Conservation (phyloP, 108 stramenopile genomes). For the Conticribra guillardii region DNA sequence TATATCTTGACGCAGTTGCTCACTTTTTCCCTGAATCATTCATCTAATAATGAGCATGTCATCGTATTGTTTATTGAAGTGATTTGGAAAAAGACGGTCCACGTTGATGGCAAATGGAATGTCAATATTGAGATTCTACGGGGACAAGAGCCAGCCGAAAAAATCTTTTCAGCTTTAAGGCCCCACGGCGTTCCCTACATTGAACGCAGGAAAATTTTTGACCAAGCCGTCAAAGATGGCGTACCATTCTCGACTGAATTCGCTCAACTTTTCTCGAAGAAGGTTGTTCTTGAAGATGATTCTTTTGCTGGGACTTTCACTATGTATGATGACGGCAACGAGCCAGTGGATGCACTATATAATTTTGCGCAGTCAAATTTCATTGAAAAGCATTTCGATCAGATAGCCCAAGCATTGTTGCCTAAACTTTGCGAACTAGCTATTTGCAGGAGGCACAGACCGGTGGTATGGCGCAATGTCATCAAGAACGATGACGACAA, state of each 20-base stretch:
- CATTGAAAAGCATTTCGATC: slow-evolving; percentile 23
- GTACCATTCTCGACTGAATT: slow-evolving; percentile 29
- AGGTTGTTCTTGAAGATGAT: slow-evolving; percentile 27
- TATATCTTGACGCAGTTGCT: no score
- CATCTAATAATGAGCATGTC: neutral
- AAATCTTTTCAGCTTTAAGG: slow-evolving; percentile 33
- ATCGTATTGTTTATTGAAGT: slow-evolving; percentile 4
- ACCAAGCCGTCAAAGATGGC: slow-evolving; percentile 20
- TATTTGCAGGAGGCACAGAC: slow-evolving; percentile 30
- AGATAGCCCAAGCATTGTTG: slow-evolving; percentile 19
- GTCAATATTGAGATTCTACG: slow-evolving; percentile 32
- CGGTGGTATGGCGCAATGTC: slow-evolving; percentile 31
- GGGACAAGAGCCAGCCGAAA: slow-evolving; percentile 39
- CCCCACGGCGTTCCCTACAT: slow-evolving; percentile 28
- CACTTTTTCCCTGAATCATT: no score
- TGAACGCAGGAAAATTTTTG: slow-evolving; percentile 23
- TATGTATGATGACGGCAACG: slow-evolving; percentile 46
- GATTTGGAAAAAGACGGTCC: slow-evolving; percentile 25
- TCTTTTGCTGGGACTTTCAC: slow-evolving; percentile 23
- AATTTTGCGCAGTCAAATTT: slow-evolving; percentile 34
- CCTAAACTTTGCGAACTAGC: slow-evolving; percentile 44
- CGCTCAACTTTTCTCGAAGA: slow-evolving; percentile 33
- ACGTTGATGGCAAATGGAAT: slow-evolving; percentile 29
- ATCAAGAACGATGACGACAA: slow-evolving; percentile 20
- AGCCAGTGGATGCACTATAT: slow-evolving; percentile 52